Base-by-base conservation (phyloP, 208 protist genomes). In the Trypanosoma boissoni region DNA sequence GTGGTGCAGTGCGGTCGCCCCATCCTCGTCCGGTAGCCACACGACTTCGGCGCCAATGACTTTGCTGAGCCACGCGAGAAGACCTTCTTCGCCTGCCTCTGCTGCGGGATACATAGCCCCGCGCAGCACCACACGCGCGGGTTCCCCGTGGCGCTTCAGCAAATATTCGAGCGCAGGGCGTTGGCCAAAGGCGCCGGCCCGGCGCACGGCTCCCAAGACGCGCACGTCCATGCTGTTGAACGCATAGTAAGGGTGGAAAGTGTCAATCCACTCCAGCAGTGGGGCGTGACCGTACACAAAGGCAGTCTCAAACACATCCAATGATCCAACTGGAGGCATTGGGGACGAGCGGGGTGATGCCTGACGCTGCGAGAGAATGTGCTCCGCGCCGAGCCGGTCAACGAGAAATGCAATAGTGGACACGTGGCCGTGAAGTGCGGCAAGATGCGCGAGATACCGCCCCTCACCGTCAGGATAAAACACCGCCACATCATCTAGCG, bases 1-100 rank as follows among this genome's bases (percentile, higher is more conserved):
- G 53, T 89, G 72, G 34, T 85, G 82, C 23, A 89, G 46, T n/a
- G 72, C 49, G 0, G 77, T 84, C 0, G 72, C 66, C 1, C 78
- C 78, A 23, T 50, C 57, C 2, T 41, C 28, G 43, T 74, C 68
- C 12, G 66, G 36, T 12, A 68, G 28, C 54, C 48, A 55, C 3
- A 83, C 46, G 5, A 78, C 32, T 18, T 72, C 61, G 0, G 29
- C 49, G 4, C 64, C 51, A 27, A 78, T 50, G 18, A 21, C 43
- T 9, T 62, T 36, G 10, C 80, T 21, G 27, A 81, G 65, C 70
- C 74, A 83, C 14, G 58, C 20, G 5, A 84, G 51, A 18, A 79
- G 64, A 36, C 45, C 24, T 14, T 45, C 44, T 36, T 76, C 68
- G 1, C 78, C 82, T 12, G 66, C 66, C 42, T 85, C 78, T 5